These are phyloP conservation scores for Sphaerulina musiva DNA, from an alignment of 2,329 filamentous ascomycete genomes.

Conservation along the genomic window DNA sequence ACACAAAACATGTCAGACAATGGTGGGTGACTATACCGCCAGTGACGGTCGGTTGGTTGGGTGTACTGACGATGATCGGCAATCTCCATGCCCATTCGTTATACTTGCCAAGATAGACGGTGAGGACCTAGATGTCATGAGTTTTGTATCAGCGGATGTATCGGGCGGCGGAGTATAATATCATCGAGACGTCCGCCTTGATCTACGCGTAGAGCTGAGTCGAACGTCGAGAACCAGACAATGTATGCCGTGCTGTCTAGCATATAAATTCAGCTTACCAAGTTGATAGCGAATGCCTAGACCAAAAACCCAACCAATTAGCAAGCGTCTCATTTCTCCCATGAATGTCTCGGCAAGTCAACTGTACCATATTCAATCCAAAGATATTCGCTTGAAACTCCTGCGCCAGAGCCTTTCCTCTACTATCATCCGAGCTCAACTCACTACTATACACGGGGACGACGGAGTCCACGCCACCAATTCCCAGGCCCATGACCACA, in stretches of 20 bases:
- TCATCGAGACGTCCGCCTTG: no score
- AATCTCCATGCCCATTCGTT: conserved; percentile 57
- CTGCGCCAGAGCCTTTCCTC: conserved; percentile 54
- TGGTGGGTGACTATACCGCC: neutral
- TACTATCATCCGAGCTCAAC: conserved; percentile 49
- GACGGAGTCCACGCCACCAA: conserved; percentile 55
- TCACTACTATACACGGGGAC: conserved; percentile 57
- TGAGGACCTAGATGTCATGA: conserved; percentile 35
- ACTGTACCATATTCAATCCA: conserved; percentile 48
- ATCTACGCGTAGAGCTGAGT: no score
- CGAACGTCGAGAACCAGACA: no score
- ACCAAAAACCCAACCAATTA: neutral
- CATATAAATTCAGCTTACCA: conserved; percentile 24
- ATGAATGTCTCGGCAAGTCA: neutral
- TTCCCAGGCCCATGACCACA: conserved; percentile 51
- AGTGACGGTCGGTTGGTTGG: neutral
- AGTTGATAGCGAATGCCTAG: conserved; percentile 52
- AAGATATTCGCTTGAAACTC: conserved; percentile 62
- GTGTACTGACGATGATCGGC: conserved; percentile 46
- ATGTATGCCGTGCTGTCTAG: no score
- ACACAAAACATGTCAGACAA: neutral
- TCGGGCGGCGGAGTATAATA: no score
- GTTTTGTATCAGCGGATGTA: no score
- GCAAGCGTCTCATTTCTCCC: no score
- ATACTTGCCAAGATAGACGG: conserved; percentile 48